Base-by-base conservation (phyloP, 2,329 filamentous ascomycete species). In the Ophiostoma pallidulum region DNA sequence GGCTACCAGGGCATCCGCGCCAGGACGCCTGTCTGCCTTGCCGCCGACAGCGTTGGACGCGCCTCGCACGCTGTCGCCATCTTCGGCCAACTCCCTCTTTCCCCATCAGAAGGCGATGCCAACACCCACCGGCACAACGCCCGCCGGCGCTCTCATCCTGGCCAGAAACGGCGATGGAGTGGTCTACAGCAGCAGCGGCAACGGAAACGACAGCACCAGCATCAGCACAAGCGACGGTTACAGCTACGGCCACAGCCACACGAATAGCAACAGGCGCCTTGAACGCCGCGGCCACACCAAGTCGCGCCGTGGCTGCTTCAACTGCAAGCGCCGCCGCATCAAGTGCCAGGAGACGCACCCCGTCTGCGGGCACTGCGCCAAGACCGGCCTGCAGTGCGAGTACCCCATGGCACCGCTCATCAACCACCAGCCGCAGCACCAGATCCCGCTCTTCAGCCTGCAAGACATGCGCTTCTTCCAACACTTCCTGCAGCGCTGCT, bases 401-500 rank as follows among this genome's bases (percentile, higher is more conserved):
- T 84, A 84, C 60, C 78, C 80, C 4, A 62, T 68, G 8, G 52
- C 62, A 19, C 71, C 73, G 8, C 68, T 68, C 45, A 68, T 77
- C 31, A 66, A 65, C 14, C 73, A 78, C 48, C 73, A 78, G 72
- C 74, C 75, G n/a, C 71, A 74, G 52, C 65, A 73, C 53, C 74
- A 75, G 53, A 69, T 77, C n/a, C 75, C 74, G 3, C 60, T 79
- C 0, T 80, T 81, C 58, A 78, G 69, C 45, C 56, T 80, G 48
- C 73, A 77, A 42, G 80, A 84, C 56, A 82, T 84, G 79, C 74
- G 78, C 32, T 74, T 83, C 59, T 84, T 84, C 55, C 80, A 84
- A 59, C 78, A 84, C 59, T 84, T 83, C 54, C 63, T 84, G 14
- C 64, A 74, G 24, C 68, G 71, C 31, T 80, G 77, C 54, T 78